A percentile compares a stretch with the other conserved stretches of the same genome.
These are phyloP conservation scores for Boletellus ananas DNA, from an alignment of 768 basidiomycete genomes.

Conservation along the genomic window DNA sequence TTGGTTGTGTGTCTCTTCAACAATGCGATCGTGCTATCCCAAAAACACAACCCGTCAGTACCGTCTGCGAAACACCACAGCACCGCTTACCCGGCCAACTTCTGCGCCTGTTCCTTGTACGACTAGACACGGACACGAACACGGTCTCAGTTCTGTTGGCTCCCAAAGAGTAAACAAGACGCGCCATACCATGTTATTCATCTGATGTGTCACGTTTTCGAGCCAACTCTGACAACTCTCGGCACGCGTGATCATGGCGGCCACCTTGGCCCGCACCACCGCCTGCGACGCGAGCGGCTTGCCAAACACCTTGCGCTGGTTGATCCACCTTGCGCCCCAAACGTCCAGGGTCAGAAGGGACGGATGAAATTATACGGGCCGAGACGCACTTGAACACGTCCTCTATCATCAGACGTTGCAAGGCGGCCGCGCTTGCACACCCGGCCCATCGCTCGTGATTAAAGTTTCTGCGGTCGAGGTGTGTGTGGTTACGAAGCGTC, in stretches of 20 bases:
- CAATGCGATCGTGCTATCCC: not conserved
- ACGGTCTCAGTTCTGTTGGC: not conserved
- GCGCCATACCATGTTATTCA: not conserved
- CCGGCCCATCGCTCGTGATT: not conserved
- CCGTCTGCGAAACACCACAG: not conserved
- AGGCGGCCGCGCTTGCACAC: not conserved
- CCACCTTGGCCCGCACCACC: not conserved
- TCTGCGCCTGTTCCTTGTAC: not conserved
- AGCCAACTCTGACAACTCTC: not conserved
- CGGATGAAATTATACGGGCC: not conserved
- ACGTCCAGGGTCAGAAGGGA: too few species aligned
- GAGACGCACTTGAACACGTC: not conserved
- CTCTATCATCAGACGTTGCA: not conserved
- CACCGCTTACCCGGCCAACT: not conserved
- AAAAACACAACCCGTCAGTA: too few species aligned
- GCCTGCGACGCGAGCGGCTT: not conserved
- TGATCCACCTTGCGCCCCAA: too few species aligned
- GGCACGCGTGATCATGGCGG: not conserved
- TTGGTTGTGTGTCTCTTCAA: not conserved
- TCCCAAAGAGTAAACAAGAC: not conserved
- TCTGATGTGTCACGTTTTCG: not conserved
- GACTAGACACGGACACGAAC: not conserved
- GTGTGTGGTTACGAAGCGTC: not conserved
- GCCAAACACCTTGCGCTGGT: not conserved
- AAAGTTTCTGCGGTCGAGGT: not conserved